A percentile compares a stretch with the other conserved stretches of the same genome.
phyloP scores from a whole-genome alignment of 129 eudicot genomes.

The Dittrichia graveolens region DNA sequence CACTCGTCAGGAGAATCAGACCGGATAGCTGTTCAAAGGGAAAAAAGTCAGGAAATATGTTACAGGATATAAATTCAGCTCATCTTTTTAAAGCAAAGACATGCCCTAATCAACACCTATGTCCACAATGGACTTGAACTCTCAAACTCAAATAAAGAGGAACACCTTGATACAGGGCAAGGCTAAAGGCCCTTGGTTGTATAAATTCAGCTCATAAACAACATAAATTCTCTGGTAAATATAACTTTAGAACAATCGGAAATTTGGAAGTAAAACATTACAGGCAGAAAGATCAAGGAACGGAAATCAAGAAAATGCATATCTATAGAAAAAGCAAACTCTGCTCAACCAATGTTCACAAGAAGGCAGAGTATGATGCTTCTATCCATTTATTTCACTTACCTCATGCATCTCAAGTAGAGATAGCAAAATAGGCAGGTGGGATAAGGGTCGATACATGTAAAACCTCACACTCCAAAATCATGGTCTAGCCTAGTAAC shows the following conservation, averaged over 20 bases:
- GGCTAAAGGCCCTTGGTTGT: too few species aligned
- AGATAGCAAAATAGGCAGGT: background rate
- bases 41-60: conserved; percentile 14
- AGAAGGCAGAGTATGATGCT: background rate
- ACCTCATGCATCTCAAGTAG: background rate
- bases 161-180: too few species aligned
- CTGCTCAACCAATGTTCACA: background rate
- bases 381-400: background rate
- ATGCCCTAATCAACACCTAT: too few species aligned
- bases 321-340: background rate
- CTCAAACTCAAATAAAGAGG: too few species aligned
- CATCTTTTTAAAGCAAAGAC: too few species aligned
- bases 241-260: background rate
- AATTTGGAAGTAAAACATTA: background rate
- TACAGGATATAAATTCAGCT: background rate
- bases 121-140: too few species aligned
- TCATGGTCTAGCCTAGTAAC: too few species aligned
- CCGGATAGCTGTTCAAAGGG: conserved; percentile 55
- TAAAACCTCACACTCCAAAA: too few species aligned
- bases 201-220: background rate
- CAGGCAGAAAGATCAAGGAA: background rate
- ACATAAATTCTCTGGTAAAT: background rate
- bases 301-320: background rate
- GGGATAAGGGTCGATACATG: background rate
- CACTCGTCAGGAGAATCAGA: conserved; percentile 58